Percentiles rank a stretch among this genome's conserved stretches.
Evolutionary conservation across 2,329 filamentous ascomycete species (phyloP).

Genomic region (Ophiostoma sp.): DNA sequence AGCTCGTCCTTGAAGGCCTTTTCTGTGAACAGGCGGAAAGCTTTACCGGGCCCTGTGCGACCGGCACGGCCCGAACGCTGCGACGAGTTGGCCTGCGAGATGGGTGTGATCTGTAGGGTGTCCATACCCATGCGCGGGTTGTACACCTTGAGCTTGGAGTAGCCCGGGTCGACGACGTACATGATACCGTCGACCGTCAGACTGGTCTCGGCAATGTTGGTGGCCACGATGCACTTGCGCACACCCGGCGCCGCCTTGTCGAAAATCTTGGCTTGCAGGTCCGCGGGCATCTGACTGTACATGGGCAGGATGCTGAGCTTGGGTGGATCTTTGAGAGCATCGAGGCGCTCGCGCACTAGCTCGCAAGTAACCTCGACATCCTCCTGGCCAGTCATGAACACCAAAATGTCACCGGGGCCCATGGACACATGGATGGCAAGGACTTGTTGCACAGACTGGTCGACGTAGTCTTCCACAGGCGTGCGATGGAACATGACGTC

Average conservation of each 20-base stretch:
- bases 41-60: conserved; percentile 91
- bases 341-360: conserved; percentile 80
- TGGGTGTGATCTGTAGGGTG: conserved; percentile 93
- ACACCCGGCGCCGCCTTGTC: conserved; percentile 87
- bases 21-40: conserved; percentile 91
- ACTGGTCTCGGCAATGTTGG: conserved; percentile 97
- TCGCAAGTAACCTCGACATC: conserved; percentile 98
- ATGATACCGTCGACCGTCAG: conserved; percentile 98
- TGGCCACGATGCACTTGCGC: conserved; percentile 95
- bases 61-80: conserved; percentile 93
- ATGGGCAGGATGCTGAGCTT: conserved; percentile 94
- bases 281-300: conserved; percentile 99
- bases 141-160: conserved; percentile 97
- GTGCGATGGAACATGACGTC: conserved; percentile 95
- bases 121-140: conserved; percentile 99
- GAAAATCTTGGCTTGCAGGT: conserved; percentile 96
- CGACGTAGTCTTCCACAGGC: conserved; percentile 96
- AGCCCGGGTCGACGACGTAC: conserved; percentile 96
- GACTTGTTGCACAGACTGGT: conserved; percentile 93
- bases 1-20: conserved; percentile 93
- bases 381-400: conserved; percentile 99
- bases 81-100: conserved; percentile 93
- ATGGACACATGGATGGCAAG: conserved; percentile 95
- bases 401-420: conserved; percentile 86
- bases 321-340: conserved; percentile 88